Conservation (phyloP, 176 grass and related monocot species). For the Metroxylon sagu region DNA sequence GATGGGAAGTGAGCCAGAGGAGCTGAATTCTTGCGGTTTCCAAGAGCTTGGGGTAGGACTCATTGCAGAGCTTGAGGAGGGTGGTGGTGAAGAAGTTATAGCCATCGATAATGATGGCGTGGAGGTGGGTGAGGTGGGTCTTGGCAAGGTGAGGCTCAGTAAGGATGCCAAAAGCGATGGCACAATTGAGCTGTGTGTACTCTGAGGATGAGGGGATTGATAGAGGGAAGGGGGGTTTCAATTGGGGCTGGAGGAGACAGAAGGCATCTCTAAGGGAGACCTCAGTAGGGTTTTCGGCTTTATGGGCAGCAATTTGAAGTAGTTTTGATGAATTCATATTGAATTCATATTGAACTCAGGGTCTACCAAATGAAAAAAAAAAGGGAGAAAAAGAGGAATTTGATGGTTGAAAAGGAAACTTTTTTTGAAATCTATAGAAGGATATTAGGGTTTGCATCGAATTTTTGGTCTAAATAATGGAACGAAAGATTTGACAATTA, state of each 20-base stretch:
- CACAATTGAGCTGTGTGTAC: conserved; percentile 42
- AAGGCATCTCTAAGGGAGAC: conserved; percentile 14
- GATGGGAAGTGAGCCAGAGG: conserved; percentile 31
- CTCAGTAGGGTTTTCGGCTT: conserved; percentile 5
- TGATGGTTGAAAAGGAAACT: too few relatives aligned
- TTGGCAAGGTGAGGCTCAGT: conserved; percentile 20
- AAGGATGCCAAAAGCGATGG: conserved; percentile 58
- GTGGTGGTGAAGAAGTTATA: conserved; percentile 50
- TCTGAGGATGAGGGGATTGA: conserved; percentile 35
- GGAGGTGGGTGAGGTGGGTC: conserved; percentile 36
- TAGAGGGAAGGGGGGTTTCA: conserved; percentile 41
- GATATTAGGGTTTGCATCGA: too few relatives aligned
- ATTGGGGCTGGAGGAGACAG: conserved; percentile 28
- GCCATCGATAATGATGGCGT: conserved; percentile 47
- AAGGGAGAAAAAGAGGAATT: too few relatives aligned
- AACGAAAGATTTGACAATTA: too few relatives aligned
- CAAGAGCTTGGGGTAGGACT: conserved; percentile 34
- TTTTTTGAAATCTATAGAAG: too few relatives aligned
- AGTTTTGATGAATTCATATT: neutral
- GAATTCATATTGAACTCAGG: too few relatives aligned
- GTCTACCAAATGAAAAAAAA: too few relatives aligned
- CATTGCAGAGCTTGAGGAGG: conserved; percentile 37
- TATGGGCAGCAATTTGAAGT: neutral
- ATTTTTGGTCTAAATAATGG: too few relatives aligned
- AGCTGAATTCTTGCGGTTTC: conserved; percentile 40